These are phyloP conservation scores for Boletellus deceptivus DNA, from an alignment of 1,284 basidiomycete species.

Conservation along the genomic window DNA sequence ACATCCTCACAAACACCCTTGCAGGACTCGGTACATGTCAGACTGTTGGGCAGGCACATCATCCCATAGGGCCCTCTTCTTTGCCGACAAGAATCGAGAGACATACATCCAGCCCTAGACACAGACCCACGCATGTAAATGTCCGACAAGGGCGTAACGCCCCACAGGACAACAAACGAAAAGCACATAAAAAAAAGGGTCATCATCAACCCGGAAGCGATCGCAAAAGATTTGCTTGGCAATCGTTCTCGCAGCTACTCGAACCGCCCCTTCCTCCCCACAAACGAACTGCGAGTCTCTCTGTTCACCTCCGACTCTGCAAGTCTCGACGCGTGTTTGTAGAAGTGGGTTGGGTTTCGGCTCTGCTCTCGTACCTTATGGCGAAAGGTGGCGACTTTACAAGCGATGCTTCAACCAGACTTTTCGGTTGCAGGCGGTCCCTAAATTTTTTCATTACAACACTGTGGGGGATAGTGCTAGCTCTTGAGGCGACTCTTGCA, in stretches of 20 bases:
- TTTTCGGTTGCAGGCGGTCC: background rate
- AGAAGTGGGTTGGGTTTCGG: conserved; percentile 3
- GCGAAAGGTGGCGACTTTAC: conserved; percentile 11
- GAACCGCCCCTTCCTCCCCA: background rate
- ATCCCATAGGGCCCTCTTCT: too few species aligned
- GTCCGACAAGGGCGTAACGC: too few species aligned
- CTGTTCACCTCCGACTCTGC: background rate
- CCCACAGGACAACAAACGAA: too few species aligned
- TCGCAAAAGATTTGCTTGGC: conserved; percentile 11
- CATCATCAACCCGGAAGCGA: conserved; percentile 7
- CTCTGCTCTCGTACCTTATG: conserved; percentile 7
- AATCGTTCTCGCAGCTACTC: conserved; percentile 10
- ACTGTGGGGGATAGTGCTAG: background rate
- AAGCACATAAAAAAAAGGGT: background rate
- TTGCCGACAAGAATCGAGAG: too few species aligned
- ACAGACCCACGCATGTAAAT: too few species aligned
- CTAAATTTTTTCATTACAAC: conserved; percentile 1
- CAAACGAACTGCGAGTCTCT: background rate
- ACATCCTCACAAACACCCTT: background rate
- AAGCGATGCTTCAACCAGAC: conserved; percentile 10
- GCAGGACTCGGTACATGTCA: background rate
- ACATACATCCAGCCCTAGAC: too few species aligned
- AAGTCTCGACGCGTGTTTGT: background rate
- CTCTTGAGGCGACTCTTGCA: background rate
- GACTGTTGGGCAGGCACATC: background rate